Conservation (phyloP, 805 yeast species). For the Cyberlindnera japonica region DNA sequence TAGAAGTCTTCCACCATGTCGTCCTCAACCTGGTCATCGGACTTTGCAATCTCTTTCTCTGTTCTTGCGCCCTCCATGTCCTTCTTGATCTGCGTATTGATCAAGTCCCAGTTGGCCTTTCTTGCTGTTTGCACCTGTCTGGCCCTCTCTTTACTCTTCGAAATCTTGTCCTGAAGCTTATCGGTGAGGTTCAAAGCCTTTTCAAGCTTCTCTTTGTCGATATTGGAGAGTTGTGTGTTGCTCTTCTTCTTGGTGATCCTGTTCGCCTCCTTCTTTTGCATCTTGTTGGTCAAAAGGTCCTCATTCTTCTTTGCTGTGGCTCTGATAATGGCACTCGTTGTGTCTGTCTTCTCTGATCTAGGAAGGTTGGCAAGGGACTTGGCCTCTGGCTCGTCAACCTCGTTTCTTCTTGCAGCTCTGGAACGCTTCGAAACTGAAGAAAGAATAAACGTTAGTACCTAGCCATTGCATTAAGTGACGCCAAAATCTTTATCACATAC, state of each 20-base stretch:
- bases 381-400: constrained; percentile 42
- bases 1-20: constrained; percentile 25
- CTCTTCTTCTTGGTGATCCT: constrained; percentile 28
- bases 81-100: constrained; percentile 45
- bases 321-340: constrained; percentile 62
- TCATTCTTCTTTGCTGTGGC: constrained; percentile 64
- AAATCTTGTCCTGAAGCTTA: constrained; percentile 56
- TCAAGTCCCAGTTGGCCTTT: constrained; percentile 70
- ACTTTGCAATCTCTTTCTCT: neutral
- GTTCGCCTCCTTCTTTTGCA: constrained; percentile 34
- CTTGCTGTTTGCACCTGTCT: constrained; percentile 58
- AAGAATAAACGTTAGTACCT: constrained; percentile 1
- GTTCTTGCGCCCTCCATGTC: constrained; percentile 12
- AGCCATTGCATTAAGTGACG: neutral
- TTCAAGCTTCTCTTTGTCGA: constrained; percentile 39
- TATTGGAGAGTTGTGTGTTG: constrained; percentile 29
- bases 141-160: constrained; percentile 61
- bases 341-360: constrained; percentile 55
- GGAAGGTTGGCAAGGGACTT: constrained; percentile 50
- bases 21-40: constrained; percentile 22
- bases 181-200: constrained; percentile 52
- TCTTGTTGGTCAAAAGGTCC: constrained; percentile 51
- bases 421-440: constrained; percentile 56
- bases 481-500: too few species aligned
- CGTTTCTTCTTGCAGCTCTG: constrained; percentile 75